Evolutionary conservation across 257 asterid genomes (phyloP), one percentile per base, ranked within the genome.

Genomic region (Penstemon barbatus): DNA sequence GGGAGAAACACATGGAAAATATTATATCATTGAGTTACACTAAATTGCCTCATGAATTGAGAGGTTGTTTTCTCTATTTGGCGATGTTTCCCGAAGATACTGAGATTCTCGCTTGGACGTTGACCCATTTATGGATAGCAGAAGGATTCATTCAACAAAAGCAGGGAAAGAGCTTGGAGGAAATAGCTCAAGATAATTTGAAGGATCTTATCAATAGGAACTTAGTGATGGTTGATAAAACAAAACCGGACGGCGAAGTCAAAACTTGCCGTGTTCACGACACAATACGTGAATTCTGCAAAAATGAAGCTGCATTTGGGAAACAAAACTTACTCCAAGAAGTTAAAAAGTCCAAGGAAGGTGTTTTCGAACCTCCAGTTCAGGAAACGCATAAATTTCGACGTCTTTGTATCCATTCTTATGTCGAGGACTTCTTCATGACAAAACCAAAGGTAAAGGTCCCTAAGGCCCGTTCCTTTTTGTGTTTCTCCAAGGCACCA

Each of bases 211-310:
- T 25, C 33, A 25, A 25, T 2, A 25, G 33, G 33, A 25, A 25
- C 33, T 25, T 25, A 25, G 33, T 25, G 33, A 25, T 25, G 33
- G 33, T 25, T 25, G 33, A 25, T 25, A 25, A 25, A 25, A 25
- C 33, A 25, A 4, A 55, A n/a, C 72, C 74, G 0, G 61, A 67
- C 67, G 81, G 77, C 9, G 71, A 63, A 57, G 61, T 77, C 46
- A 77, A 72, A 72, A 71, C 77, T 8, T 77, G 81, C 71, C 74
- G 81, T 33, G 41, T 77, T 38, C 74, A 77, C 55, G 81, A 71
- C 55, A 76, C 65, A 33, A 57, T 76, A 65, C 72, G 69, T 7
- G 71, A 66, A n/a, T 77, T 77, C 39, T 77, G 81, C 64, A 77
- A 65, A 51, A 73, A 67, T 36, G 80, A 25, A 25, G 33, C 33